These are phyloP conservation scores for Juglanconis oblonga DNA, from an alignment of 2,329 filamentous ascomycete genomes.

Conservation along the genomic window DNA sequence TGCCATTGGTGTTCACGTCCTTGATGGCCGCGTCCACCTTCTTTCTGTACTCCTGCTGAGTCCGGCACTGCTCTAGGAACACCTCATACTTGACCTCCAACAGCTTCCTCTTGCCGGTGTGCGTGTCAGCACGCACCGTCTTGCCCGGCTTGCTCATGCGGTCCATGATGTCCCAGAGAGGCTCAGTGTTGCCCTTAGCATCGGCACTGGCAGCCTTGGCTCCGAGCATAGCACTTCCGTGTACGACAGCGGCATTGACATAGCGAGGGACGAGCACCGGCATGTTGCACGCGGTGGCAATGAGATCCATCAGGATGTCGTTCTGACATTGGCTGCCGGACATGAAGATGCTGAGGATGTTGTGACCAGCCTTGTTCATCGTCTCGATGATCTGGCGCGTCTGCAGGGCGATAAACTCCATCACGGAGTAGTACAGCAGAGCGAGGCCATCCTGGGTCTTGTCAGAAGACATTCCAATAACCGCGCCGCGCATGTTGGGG, in stretches of 20 bases:
- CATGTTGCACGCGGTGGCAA: slow-evolving; percentile 87
- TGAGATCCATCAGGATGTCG: slow-evolving; percentile 82
- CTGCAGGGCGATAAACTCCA: slow-evolving; percentile 98
- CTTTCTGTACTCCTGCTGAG: slow-evolving; percentile 78
- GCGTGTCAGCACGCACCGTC: slow-evolving; percentile 70
- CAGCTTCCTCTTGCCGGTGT: slow-evolving; percentile 72
- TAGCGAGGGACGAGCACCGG: slow-evolving; percentile 92
- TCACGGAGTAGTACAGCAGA: slow-evolving; percentile 88
- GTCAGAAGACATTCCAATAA: slow-evolving; percentile 84
- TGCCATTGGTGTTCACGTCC: slow-evolving; percentile 26
- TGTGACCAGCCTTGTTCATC: slow-evolving; percentile 89
- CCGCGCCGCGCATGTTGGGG: slow-evolving; percentile 84
- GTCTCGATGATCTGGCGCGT: slow-evolving; percentile 91
- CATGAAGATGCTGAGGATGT: slow-evolving; percentile 95
- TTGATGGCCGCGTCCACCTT: slow-evolving; percentile 66
- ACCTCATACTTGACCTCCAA: slow-evolving; percentile 88
- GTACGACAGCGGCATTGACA: slow-evolving; percentile 91
- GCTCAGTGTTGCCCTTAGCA: slow-evolving; percentile 73
- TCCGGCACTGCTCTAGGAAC: slow-evolving; percentile 89
- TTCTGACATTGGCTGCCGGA: slow-evolving; percentile 98
- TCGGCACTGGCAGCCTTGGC: slow-evolving; percentile 92
- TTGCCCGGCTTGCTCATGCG: slow-evolving; percentile 93
- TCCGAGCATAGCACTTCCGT: slow-evolving; percentile 97
- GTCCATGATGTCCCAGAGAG: slow-evolving; percentile 96
- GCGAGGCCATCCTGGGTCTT: slow-evolving; percentile 84